Percentiles rank a stretch among this genome's conserved stretches.
Evolutionary conservation across 192 early-diverging fungal genomes (phyloP).

Genomic region (Podila verticillata): DNA sequence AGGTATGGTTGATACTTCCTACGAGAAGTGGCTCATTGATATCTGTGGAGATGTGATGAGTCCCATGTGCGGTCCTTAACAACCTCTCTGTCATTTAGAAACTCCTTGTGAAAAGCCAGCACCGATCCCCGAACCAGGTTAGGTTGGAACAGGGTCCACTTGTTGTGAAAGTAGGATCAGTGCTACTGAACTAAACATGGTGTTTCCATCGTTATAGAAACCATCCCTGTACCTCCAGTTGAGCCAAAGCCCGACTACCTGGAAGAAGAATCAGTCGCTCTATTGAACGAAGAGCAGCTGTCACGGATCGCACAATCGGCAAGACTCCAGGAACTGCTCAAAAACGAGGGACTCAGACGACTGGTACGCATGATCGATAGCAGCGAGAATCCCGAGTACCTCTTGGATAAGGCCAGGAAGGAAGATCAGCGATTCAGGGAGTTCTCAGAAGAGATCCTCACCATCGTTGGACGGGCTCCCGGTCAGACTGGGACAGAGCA

Average conservation of each 20-base stretch:
- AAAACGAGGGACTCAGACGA: constrained; percentile 31
- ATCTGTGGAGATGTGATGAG: neutral
- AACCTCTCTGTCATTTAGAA: constrained; percentile 10
- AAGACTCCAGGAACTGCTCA: constrained; percentile 24
- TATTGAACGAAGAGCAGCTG: constrained; percentile 28
- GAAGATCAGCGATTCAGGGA: constrained; percentile 39
- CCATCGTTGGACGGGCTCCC: constrained; percentile 23
- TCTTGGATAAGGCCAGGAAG: constrained; percentile 37
- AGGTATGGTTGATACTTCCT: constrained; percentile 9
- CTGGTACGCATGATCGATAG: constrained; percentile 38
- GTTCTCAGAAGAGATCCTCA: constrained; percentile 44
- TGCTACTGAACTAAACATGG: neutral
- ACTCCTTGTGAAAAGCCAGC: constrained; percentile 41
- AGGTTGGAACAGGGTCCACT: neutral
- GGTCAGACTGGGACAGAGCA: constrained; percentile 36
- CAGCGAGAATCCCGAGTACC: constrained; percentile 50
- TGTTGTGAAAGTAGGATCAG: too few relatives aligned
- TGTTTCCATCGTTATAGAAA: constrained; percentile 9
- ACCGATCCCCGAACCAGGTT: constrained; percentile 44
- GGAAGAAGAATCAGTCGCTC: constrained; percentile 31
- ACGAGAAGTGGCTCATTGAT: neutral
- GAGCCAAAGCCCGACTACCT: constrained; percentile 34
- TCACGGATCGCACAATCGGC: constrained; percentile 22
- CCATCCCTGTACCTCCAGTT: constrained; percentile 38
- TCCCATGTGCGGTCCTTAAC: too few relatives aligned